phyloP scores from a whole-genome alignment of 768 basidiomycete genomes.

The Boletellus ananas region DNA sequence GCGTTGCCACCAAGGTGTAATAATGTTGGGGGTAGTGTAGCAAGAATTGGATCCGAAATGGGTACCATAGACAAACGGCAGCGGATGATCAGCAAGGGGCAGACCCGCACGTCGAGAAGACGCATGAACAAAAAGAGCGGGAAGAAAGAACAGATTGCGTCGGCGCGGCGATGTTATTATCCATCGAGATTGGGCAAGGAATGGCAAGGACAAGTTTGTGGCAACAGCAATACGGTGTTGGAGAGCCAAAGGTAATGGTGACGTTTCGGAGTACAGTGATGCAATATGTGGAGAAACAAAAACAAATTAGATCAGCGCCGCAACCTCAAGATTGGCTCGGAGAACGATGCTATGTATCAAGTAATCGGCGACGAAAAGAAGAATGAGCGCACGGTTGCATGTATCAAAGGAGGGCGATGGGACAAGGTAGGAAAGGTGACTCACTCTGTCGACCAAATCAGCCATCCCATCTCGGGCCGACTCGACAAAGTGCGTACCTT shows the following conservation, averaged over 20 bases:
- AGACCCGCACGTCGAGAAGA: constrained; percentile 8
- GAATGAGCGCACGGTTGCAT: constrained; percentile 27
- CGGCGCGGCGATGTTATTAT: constrained; percentile 16
- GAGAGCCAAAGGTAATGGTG: constrained; percentile 5
- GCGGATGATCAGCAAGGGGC: constrained; percentile 14
- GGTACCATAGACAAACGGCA: constrained; percentile 24
- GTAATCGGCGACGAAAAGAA: constrained; percentile 12
- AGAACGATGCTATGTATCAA: constrained; percentile 32
- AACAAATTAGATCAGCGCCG: constrained; percentile 32
- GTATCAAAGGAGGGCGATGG: constrained; percentile 18
- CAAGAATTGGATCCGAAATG: constrained; percentile 23
- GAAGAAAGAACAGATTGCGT: background rate
- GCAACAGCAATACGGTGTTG: constrained; percentile 13
- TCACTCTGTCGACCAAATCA: constrained; percentile 55
- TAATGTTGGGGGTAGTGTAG: constrained; percentile 8
- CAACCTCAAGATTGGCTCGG: constrained; percentile 35
- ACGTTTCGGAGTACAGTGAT: constrained; percentile 11
- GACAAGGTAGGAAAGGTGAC: constrained; percentile 34
- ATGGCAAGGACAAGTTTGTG: constrained; percentile 18
- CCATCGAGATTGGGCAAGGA: constrained; percentile 14
- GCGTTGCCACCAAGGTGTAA: background rate
- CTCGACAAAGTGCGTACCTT: constrained; percentile 55
- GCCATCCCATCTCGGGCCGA: background rate
- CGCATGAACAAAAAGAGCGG: background rate
- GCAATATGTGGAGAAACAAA: constrained; percentile 17